Percentiles rank a stretch among this genome's conserved stretches.
Conservation (phyloP, 805 yeast genomes). For the Ogataea pignaliae region DNA sequence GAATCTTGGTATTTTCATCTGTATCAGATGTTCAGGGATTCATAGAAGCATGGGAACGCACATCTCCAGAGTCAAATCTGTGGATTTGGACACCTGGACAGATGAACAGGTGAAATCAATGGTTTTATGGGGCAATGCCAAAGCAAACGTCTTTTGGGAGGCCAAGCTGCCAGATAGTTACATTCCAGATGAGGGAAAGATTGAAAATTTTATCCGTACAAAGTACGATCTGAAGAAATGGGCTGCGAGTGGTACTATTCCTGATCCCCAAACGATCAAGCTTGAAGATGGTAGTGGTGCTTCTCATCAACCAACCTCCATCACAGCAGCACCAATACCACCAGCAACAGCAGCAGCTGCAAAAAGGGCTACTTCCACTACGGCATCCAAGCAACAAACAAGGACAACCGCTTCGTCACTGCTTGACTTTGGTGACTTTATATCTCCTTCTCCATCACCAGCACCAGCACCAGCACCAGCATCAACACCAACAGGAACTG, state of each 20-base stretch:
- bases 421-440: constrained; percentile 6
- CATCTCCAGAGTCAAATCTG: constrained; percentile 86
- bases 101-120: constrained; percentile 82
- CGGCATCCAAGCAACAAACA: background rate
- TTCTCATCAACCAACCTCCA: background rate
- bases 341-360: constrained; percentile 1
- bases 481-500: background rate
- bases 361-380: background rate
- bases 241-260: constrained; percentile 54
- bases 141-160: constrained; percentile 85
- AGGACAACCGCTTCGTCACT: constrained; percentile 4
- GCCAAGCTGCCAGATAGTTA: constrained; percentile 63
- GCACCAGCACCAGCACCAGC: constrained; percentile 1
- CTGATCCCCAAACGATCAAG: constrained; percentile 50
- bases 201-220: constrained; percentile 85
- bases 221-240: constrained; percentile 91
- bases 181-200: constrained; percentile 76
- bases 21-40: constrained; percentile 94
- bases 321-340: background rate
- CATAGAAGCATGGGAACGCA: constrained; percentile 96
- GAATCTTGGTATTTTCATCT: constrained; percentile 88
- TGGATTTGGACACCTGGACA: constrained; percentile 94
- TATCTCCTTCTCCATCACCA: constrained; percentile 4
- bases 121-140: constrained; percentile 81
- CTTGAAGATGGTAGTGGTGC: constrained; percentile 1